Percentiles rank a stretch among this genome's conserved stretches.
phyloP scores from a whole-genome alignment of 768 basidiomycete genomes.

The Filobasidium floriforme region DNA sequence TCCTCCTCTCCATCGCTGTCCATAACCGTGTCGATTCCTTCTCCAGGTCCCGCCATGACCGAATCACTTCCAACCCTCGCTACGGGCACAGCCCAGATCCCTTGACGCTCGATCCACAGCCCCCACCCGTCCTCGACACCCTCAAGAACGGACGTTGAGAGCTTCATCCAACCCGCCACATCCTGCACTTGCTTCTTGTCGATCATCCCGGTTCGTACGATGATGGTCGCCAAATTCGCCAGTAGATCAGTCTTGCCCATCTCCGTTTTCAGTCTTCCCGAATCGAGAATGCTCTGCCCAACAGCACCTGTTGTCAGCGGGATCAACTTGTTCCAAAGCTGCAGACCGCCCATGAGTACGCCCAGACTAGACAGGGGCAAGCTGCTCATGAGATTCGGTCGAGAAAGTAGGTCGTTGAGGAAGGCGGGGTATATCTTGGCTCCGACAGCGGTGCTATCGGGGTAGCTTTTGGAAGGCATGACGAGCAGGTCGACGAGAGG shows the following conservation, averaged over 20 bases:
- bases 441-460: slow-evolving; percentile 30
- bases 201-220: slow-evolving; percentile 37
- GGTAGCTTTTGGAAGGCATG: slow-evolving; percentile 46
- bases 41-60: background rate
- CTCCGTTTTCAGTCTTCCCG: slow-evolving; percentile 29
- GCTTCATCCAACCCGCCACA: slow-evolving; percentile 30
- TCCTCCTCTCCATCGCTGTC: slow-evolving; percentile 30
- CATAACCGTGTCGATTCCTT: slow-evolving; percentile 12
- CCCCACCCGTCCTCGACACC: slow-evolving; percentile 37
- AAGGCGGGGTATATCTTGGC: slow-evolving; percentile 48
- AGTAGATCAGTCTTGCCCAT: slow-evolving; percentile 53
- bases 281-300: slow-evolving; percentile 19
- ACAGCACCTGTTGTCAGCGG: slow-evolving; percentile 27
- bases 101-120: slow-evolving; percentile 35
- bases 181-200: slow-evolving; percentile 25
- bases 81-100: slow-evolving; percentile 12
- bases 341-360: slow-evolving; percentile 59
- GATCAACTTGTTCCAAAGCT: slow-evolving; percentile 48
- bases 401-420: slow-evolving; percentile 56
- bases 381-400: slow-evolving; percentile 69
- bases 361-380: slow-evolving; percentile 56
- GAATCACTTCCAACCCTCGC: too few species aligned
- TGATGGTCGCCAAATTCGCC: slow-evolving; percentile 52
- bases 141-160: slow-evolving; percentile 25
- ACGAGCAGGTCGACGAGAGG: slow-evolving; percentile 51